Evolutionary conservation across 306 rosid species (phyloP), one percentile per base, ranked within the genome.

Genomic region (Trifolium fragiferum): DNA sequence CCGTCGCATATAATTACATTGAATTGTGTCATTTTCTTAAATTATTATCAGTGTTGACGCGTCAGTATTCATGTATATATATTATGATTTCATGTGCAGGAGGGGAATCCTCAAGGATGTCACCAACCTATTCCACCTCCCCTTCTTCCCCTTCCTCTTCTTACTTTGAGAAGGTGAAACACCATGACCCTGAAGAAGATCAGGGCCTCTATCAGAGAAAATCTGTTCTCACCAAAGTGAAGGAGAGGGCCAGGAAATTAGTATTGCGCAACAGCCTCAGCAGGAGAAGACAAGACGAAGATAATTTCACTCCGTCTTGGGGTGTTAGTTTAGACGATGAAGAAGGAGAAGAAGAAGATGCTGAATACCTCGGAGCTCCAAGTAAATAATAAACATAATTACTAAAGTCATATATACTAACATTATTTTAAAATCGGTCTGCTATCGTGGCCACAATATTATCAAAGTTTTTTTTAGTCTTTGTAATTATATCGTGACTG

Each of bases 331-430:
- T 82, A 64, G 87, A 88, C 1, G 90, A 86, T 0, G 78, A 75
- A 0, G 82, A 79, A 0, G 88, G 61, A 30, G 81, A 83, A 20
- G 71, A 20, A 21, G 82, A 84, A 32, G 96, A 87, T 55, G 83
- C 93, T 20, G 98, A 94, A 69, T 88, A 88, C 82, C 90, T 89
- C 10, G 98, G 96, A 81, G 96, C 98, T 51, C 97, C 98, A 59
- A 94, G 97, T 91, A 91, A 85, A 65, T 91, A 91, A 85, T 69
- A 50, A 37, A 27, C 12, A 60, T 10, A 27, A 33, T 35, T 27
- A 30, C 7, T 30, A 27, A 27, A 59, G 12, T 27, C 5, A 2
- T 27, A 27, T 27, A 27, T 0, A 21, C 2, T 2, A 9, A 32
- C 15, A 30, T 30, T 30, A 30, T 30, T 60, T 30, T 15, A 4